Evolutionary conservation across 2,329 filamentous ascomycete species (phyloP).

Genomic region (Tolypocladium endophyticum): DNA sequence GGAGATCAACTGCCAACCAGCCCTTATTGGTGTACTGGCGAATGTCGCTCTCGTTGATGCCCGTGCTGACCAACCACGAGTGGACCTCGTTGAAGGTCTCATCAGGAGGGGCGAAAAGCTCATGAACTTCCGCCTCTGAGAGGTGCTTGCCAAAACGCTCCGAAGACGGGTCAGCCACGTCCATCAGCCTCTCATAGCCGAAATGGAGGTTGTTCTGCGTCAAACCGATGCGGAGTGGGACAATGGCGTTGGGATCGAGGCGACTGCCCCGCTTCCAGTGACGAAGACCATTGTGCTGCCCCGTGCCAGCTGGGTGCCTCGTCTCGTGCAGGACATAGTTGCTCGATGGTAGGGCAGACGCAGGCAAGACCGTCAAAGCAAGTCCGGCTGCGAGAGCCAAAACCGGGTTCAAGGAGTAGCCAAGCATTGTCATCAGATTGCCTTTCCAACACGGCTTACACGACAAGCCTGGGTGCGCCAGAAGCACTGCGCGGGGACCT

Average conservation of each 20-base stretch:
- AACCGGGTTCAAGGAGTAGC: background rate
- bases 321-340: background rate
- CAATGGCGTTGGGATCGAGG: background rate
- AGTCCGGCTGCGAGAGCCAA: conserved; percentile 2
- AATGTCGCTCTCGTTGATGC: background rate
- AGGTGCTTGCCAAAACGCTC: background rate
- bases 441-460: background rate
- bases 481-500: background rate
- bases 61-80: background rate
- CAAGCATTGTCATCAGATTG: background rate
- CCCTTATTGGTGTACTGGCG: conserved; percentile 1
- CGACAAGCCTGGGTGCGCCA: no score
- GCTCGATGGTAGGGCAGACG: background rate
- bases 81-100: background rate
- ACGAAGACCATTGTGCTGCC: background rate
- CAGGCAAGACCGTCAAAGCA: background rate
- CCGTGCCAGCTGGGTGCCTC: background rate
- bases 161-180: background rate
- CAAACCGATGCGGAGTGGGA: background rate
- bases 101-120: background rate
- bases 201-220: background rate
- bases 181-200: background rate
- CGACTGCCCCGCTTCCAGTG: conserved; percentile 2
- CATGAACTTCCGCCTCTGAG: background rate
- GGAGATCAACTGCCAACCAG: conserved; percentile 4